A percentile compares a stretch with the other conserved stretches of the same genome.
Conservation (phyloP, 2,329 filamentous ascomycete genomes). For the Colletotrichum tabaci region DNA sequence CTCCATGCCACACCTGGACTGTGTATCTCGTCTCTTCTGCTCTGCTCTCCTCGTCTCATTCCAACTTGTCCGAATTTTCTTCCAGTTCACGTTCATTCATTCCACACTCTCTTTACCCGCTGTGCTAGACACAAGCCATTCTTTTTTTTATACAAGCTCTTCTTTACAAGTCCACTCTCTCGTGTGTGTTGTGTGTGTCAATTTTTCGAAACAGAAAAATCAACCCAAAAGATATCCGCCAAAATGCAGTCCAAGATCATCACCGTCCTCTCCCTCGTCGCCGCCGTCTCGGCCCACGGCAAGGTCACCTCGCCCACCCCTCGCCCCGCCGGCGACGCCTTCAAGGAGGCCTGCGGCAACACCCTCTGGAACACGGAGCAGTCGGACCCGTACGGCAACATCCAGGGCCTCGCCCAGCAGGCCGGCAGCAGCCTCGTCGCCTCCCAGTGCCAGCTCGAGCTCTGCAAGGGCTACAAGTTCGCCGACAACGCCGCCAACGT, state of each 20-base stretch:
- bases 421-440: conserved; percentile 46
- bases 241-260: conserved; percentile 43
- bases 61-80: conserved; percentile 34
- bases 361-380: conserved; percentile 45
- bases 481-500: conserved; percentile 50
- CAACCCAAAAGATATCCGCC: conserved; percentile 9
- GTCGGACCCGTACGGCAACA: conserved; percentile 53
- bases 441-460: conserved; percentile 53
- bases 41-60: conserved; percentile 38
- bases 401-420: conserved; percentile 54
- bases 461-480: conserved; percentile 53
- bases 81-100: conserved; percentile 43
- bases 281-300: conserved; percentile 45
- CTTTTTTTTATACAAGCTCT: conserved; percentile 13
- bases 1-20: conserved; percentile 11
- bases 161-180: no score
- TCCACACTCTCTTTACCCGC: conserved; percentile 39
- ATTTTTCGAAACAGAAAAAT: conserved; percentile 2
- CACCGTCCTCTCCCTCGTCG: conserved; percentile 42
- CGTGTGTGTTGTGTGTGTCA: no score
- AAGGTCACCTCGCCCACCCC: conserved; percentile 43
- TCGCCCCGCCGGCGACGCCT: conserved; percentile 44
- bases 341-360: conserved; percentile 45
- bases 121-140: conserved; percentile 44
- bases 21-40: background rate